Percentiles rank a stretch among this genome's conserved stretches.
Evolutionary conservation across 805 yeast species (phyloP).

Genomic region (Starmera pachycereana): DNA sequence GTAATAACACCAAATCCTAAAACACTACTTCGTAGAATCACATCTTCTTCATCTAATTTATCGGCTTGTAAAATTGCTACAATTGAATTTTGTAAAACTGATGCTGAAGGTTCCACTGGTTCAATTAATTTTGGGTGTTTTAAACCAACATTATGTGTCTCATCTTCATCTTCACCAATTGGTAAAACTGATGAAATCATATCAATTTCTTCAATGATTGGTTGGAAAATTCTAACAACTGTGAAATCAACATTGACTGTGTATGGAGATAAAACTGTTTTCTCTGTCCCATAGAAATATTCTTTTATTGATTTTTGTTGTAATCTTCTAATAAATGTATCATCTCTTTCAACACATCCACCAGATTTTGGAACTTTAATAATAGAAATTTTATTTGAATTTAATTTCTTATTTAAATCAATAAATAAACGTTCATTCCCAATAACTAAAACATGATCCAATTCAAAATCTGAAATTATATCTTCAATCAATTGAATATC

Average conservation of each 20-base stretch:
- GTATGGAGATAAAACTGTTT: slow-evolving; percentile 69
- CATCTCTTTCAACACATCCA: slow-evolving; percentile 72
- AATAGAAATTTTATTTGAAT: slow-evolving; percentile 21
- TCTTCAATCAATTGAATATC: slow-evolving; percentile 43
- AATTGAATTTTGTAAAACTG: slow-evolving; percentile 63
- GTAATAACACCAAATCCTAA: slow-evolving; percentile 60
- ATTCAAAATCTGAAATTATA: slow-evolving; percentile 47
- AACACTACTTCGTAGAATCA: slow-evolving; percentile 44
- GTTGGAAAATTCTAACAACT: slow-evolving; percentile 53
- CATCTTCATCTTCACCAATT: slow-evolving; percentile 17
- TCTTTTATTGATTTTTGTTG: slow-evolving; percentile 77
- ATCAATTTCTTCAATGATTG: slow-evolving; percentile 19
- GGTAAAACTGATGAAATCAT: slow-evolving; percentile 17
- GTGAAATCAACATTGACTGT: slow-evolving; percentile 63
- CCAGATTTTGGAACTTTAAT: slow-evolving; percentile 62
- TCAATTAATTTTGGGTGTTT: slow-evolving; percentile 15
- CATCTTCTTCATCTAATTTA: slow-evolving; percentile 35
- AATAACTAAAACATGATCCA: slow-evolving; percentile 54
- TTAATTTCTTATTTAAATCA: slow-evolving; percentile 46
- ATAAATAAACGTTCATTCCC: slow-evolving; percentile 64
- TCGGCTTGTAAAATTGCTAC: slow-evolving; percentile 52
- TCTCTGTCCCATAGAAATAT: slow-evolving; percentile 76
- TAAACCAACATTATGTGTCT: slow-evolving; percentile 12
- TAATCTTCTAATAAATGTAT: slow-evolving; percentile 49
- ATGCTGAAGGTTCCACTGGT: slow-evolving; percentile 34